phyloP scores from a whole-genome alignment of 1,284 basidiomycete genomes.

The Ustilago vetiveriae region DNA sequence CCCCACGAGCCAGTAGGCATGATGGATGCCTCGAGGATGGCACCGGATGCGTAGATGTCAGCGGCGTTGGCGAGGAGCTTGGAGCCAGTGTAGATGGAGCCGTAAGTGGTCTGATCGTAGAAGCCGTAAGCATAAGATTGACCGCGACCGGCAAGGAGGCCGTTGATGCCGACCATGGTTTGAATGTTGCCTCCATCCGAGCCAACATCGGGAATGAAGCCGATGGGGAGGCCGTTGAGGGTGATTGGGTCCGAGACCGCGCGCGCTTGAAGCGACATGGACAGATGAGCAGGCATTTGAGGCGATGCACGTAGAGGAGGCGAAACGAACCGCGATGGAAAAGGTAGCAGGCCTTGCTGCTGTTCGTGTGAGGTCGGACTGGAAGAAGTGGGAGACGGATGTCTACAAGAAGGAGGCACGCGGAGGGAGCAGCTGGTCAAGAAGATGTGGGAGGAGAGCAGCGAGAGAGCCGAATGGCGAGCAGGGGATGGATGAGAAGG shows the following conservation, averaged over 20 bases:
- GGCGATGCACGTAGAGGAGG: neutral
- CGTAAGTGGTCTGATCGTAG: constrained; percentile 67
- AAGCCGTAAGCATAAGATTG: constrained; percentile 52
- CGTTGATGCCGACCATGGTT: constrained; percentile 49
- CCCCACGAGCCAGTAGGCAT: constrained; percentile 56
- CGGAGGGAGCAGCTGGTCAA: no score
- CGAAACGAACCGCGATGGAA: no score
- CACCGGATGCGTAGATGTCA: constrained; percentile 64
- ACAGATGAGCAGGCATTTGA: constrained; percentile 29
- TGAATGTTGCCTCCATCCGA: constrained; percentile 50
- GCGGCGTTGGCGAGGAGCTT: constrained; percentile 62
- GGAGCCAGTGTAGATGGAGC: constrained; percentile 63
- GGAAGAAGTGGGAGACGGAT: no score
- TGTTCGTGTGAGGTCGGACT: no score
- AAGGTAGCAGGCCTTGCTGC: no score
- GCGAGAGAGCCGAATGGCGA: neutral
- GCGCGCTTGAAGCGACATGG: constrained; percentile 17
- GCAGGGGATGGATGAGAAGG: neutral
- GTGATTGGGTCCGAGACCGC: constrained; percentile 28
- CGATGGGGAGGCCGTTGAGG: constrained; percentile 42
- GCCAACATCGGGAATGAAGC: constrained; percentile 60
- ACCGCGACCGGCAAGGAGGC: constrained; percentile 25
- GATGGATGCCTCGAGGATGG: constrained; percentile 66
- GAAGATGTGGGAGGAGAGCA: neutral
- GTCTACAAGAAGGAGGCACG: no score